These are phyloP conservation scores for Botrytis cinerea DNA, from an alignment of 2,329 filamentous ascomycete species.

Conservation along the genomic window DNA sequence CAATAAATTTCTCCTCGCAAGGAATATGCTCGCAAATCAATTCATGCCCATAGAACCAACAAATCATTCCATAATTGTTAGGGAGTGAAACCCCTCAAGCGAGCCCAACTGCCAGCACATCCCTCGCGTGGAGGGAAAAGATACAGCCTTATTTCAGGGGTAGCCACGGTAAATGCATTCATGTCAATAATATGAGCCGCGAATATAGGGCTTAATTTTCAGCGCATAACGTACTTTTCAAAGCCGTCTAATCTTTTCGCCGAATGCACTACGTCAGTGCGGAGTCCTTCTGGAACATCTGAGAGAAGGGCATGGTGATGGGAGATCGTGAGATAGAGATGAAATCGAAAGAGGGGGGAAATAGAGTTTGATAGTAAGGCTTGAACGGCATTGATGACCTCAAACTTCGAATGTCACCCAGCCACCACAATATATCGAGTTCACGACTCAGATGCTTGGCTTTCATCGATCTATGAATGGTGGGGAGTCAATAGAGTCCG, in stretches of 20 bases:
- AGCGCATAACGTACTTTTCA: slow-evolving; percentile 5
- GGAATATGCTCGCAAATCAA: slow-evolving; percentile 3
- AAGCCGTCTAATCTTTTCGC: background rate
- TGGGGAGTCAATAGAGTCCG: background rate
- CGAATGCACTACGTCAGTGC: slow-evolving; percentile 1
- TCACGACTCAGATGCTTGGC: background rate
- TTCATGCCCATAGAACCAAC: slow-evolving; percentile 17
- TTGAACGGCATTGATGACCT: slow-evolving; percentile 2
- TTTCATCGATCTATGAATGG: background rate
- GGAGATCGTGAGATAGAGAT: background rate
- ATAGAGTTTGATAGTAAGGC: slow-evolving; percentile 5
- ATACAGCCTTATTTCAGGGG: slow-evolving; percentile 10
- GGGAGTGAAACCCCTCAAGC: background rate
- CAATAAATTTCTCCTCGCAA: slow-evolving; percentile 1
- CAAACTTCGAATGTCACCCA: slow-evolving; percentile 3
- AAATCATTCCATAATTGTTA: slow-evolving; percentile 7
- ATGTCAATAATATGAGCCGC: background rate
- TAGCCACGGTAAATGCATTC: slow-evolving; percentile 7
- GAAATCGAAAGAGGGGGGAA: background rate
- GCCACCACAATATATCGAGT: slow-evolving; percentile 6
- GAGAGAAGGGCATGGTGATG: background rate
- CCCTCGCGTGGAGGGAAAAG: slow-evolving; percentile 1
- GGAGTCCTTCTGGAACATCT: slow-evolving; percentile 13
- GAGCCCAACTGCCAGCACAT: slow-evolving; percentile 20
- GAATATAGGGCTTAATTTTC: slow-evolving; percentile 17